Conservation (phyloP, 768 basidiomycete species). For the Cyclocybe cylindracea region DNA sequence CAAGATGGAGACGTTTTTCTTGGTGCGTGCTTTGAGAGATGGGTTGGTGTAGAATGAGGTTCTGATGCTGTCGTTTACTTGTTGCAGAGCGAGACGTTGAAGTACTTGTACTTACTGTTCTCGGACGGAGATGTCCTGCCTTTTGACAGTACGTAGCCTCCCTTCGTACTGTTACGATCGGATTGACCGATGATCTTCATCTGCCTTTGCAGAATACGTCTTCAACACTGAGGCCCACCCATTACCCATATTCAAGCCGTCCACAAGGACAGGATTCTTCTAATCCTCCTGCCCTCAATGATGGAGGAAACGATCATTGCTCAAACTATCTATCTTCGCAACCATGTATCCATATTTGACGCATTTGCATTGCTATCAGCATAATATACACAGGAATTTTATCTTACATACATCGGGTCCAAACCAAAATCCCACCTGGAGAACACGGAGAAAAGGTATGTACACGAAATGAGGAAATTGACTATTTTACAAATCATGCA, state of each 20-base stretch:
- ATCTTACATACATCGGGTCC: neutral
- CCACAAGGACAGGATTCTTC: constrained; percentile 3
- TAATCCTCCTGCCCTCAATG: neutral
- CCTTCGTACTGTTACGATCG: neutral
- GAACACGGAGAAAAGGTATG: too few species aligned
- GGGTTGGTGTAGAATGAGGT: neutral
- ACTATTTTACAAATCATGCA: too few species aligned
- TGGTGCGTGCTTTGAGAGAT: constrained; percentile 49
- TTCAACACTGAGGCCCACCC: constrained; percentile 84
- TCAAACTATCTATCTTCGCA: too few species aligned
- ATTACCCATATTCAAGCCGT: constrained; percentile 37
- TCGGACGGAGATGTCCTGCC: constrained; percentile 75
- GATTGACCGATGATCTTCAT: neutral
- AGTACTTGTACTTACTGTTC: constrained; percentile 92
- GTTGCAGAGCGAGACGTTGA: constrained; percentile 81
- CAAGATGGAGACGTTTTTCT: constrained; percentile 95
- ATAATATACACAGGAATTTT: neutral
- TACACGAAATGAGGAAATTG: too few species aligned
- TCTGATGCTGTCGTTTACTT: neutral
- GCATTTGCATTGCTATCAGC: constrained; percentile 2
- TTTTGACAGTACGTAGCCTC: constrained; percentile 59
- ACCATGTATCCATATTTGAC: neutral
- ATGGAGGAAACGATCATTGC: too few species aligned
- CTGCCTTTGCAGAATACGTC: constrained; percentile 60
- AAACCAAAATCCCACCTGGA: too few species aligned